Conservation (phyloP, 257 asterid species). For the Nemophila menziesii region DNA sequence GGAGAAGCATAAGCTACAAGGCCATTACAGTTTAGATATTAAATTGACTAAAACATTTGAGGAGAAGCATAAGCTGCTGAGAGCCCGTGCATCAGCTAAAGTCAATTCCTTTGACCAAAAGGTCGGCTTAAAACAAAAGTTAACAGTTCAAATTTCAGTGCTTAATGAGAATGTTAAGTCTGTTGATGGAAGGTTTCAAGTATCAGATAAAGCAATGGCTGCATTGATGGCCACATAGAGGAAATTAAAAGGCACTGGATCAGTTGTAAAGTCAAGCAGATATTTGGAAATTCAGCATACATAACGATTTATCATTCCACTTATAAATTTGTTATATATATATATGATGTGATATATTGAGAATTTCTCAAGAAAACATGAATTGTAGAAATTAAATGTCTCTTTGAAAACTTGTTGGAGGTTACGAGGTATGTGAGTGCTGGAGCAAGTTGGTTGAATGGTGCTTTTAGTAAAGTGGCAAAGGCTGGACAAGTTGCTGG, state of each 20-base stretch:
- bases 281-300: conserved; percentile 17
- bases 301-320: background rate
- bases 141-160: conserved; percentile 69
- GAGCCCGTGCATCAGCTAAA: conserved; percentile 87
- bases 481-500: conserved; percentile 92
- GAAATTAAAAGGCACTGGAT: conserved; percentile 78
- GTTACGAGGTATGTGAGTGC: conserved; percentile 78
- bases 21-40: too few relatives aligned
- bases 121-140: conserved; percentile 69
- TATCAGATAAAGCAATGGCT: conserved; percentile 89
- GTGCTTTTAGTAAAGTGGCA: conserved; percentile 81
- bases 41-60: conserved; percentile 94
- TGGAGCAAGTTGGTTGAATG: conserved; percentile 90
- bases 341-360: too few relatives aligned
- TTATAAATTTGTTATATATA: conserved; percentile 1
- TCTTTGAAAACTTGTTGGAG: too few relatives aligned
- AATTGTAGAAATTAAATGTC: too few relatives aligned
- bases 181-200: conserved; percentile 83
- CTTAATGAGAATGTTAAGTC: conserved; percentile 89
- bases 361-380: too few relatives aligned
- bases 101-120: conserved; percentile 69
- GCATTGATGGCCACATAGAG: conserved; percentile 88
- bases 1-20: conserved; percentile 77
- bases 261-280: conserved; percentile 98
- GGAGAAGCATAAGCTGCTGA: conserved; percentile 68